Base-by-base conservation (phyloP, 192 early-diverging fungal species). In the Chytriomyces sp. region DNA sequence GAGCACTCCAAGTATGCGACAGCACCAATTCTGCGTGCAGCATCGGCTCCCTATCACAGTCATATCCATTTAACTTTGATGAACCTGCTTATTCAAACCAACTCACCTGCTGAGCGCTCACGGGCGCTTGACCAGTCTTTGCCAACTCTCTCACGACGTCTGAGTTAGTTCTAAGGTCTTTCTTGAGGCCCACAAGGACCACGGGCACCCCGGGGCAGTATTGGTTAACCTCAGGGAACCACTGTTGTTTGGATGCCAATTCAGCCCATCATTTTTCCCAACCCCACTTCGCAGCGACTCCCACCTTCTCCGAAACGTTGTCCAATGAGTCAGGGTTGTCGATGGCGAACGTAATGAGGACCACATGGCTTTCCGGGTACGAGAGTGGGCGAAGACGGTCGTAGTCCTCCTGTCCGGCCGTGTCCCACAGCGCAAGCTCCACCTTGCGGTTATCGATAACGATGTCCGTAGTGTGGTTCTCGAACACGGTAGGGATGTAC, bases 351-450 rank as follows among this genome's bases (percentile, higher is more conserved):
- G 91, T 93, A 72, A 98, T 91, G 63, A 98, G 82, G 59, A 98
- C 90, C 52, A 93, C 91, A 78, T 96, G 85, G 25, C 92, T 89
- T 76, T 92, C 93, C 8, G 93, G 90, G 75, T 97, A 98, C 30
- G 91, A 94, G 61, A 97, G 84, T 22, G 92, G 89, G 39, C 95
- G 91, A 68, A 98, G 82, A 69, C 92, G 92, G 80, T 97, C 93
- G 76, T 95, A 94, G 77, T 96, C 94, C 82, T 97, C 95, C 73
- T 96, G 94, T 31, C 88, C 95, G 57, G 95, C 94, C 67, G 96
- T 98, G 89, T 98, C 96, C 94, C 94, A 98, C 34, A 98, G 81
- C 44, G 91, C 91, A 34, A 98, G 83, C 80, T 96, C 91, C 5
- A 96, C 90, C 38, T 78, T 82, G 75, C 89, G 90, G 73, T 90